These are phyloP conservation scores for Silene coronaria DNA, from an alignment of 179 eudicot genomes.

Conservation along the genomic window DNA sequence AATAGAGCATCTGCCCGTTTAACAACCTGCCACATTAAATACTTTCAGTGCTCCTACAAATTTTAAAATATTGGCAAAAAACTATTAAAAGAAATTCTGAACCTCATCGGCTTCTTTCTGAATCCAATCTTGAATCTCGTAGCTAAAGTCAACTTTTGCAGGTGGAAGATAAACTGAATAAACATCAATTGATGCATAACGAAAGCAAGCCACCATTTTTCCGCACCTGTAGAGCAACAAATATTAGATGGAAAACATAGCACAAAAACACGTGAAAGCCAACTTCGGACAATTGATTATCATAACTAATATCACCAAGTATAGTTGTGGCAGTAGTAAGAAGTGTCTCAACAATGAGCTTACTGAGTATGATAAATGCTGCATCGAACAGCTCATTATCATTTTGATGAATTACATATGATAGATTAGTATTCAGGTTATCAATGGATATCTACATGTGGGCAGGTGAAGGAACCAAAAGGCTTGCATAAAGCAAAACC, in stretches of 20 bases:
- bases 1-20: constrained; percentile 64
- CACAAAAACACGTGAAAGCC: neutral
- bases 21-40: constrained; percentile 46
- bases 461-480: too few species aligned
- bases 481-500: neutral
- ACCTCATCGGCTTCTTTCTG: constrained; percentile 86
- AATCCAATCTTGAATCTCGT: constrained; percentile 75
- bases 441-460: too few species aligned
- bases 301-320: neutral
- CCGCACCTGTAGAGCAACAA: constrained; percentile 58
- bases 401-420: neutral
- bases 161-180: constrained; percentile 95
- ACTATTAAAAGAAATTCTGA: neutral
- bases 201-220: constrained; percentile 99
- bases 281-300: neutral
- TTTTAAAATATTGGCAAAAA: neutral
- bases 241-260: constrained; percentile 9
- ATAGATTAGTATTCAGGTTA: too few species aligned
- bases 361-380: neutral
- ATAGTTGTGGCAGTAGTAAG: neutral
- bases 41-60: constrained; percentile 5
- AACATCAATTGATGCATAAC: constrained; percentile 95
- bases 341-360: neutral
- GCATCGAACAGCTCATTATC: neutral
- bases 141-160: constrained; percentile 67